Evolutionary conservation across 139 green algal species (phyloP).

Genomic region (Tetradesmus obliquus): DNA sequence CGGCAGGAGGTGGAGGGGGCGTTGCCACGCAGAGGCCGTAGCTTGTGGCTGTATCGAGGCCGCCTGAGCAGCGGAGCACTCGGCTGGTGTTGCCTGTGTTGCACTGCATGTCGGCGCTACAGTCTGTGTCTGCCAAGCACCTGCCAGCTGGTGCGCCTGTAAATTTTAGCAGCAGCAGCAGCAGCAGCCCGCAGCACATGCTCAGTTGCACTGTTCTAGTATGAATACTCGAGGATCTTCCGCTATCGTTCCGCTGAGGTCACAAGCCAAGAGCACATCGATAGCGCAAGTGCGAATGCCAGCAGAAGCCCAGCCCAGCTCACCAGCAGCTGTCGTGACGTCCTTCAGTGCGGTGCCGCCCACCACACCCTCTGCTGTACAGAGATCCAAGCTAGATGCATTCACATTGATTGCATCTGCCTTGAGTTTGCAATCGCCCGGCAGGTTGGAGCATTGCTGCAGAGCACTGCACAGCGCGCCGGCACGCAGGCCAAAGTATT

Average conservation of each 20-base stretch:
- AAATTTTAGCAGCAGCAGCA: neutral
- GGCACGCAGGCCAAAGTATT: conserved; percentile 9
- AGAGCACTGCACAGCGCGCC: neutral
- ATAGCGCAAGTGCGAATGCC: neutral
- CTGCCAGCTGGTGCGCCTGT: neutral
- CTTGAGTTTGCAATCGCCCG: neutral
- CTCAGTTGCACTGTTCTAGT: neutral
- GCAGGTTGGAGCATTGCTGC: neutral
- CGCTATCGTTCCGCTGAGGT: too few species aligned
- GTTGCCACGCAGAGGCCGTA: neutral
- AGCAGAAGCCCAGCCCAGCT: neutral
- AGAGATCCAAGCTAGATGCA: neutral
- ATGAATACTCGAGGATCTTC: too few species aligned
- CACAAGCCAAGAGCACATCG: neutral
- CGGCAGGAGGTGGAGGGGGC: neutral
- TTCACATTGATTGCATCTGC: neutral
- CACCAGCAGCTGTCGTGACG: neutral
- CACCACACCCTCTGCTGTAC: neutral
- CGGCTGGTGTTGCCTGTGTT: neutral
- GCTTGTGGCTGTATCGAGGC: neutral
- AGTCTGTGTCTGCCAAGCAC: conserved; percentile 15
- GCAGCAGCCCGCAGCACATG: neutral
- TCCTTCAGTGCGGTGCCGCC: neutral
- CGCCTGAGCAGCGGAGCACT: neutral
- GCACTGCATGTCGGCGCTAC: conserved; percentile 7